phyloP scores from a whole-genome alignment of 1,284 basidiomycete species.

The Ganoderma leucocontextum region DNA sequence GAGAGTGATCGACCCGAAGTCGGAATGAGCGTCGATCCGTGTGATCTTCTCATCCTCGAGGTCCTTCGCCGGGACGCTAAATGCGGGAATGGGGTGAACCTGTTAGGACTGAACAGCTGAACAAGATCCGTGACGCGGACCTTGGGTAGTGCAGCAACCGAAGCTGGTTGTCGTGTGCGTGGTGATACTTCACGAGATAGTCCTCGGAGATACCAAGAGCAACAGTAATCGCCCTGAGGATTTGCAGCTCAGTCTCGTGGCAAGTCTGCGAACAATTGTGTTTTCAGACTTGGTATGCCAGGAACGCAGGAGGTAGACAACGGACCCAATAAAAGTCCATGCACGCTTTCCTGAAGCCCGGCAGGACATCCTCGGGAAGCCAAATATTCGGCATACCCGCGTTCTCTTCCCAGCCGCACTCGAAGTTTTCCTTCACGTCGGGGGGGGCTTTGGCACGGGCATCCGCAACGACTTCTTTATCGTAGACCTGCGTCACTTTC shows the following conservation, averaged over 20 bases:
- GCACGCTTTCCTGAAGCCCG: conserved; percentile 61
- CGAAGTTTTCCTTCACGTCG: conserved; percentile 67
- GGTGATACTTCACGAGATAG: conserved; percentile 55
- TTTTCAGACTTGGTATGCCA: neutral
- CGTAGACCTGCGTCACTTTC: conserved; percentile 53
- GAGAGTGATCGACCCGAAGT: conserved; percentile 66
- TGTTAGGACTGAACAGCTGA: neutral
- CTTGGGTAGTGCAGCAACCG: conserved; percentile 66
- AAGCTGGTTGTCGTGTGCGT: conserved; percentile 61
- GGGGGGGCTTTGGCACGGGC: conserved; percentile 48
- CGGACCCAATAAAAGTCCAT: conserved; percentile 62
- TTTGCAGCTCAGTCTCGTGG: conserved; percentile 51
- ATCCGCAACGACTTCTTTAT: conserved; percentile 44
- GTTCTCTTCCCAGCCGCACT: conserved; percentile 58
- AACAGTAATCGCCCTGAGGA: conserved; percentile 60
- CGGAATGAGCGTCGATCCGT: conserved; percentile 64
- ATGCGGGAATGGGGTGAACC: neutral
- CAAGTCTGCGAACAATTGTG: conserved; percentile 41
- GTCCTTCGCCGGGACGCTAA: conserved; percentile 46
- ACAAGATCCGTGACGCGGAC: conserved; percentile 33
- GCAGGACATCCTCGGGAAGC: conserved; percentile 61
- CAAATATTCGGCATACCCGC: conserved; percentile 63
- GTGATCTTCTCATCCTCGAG: conserved; percentile 52
- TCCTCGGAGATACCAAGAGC: conserved; percentile 56
- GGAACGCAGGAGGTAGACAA: neutral